Base-by-base conservation (phyloP, 441 rosid species). In the California macrophylla region DNA sequence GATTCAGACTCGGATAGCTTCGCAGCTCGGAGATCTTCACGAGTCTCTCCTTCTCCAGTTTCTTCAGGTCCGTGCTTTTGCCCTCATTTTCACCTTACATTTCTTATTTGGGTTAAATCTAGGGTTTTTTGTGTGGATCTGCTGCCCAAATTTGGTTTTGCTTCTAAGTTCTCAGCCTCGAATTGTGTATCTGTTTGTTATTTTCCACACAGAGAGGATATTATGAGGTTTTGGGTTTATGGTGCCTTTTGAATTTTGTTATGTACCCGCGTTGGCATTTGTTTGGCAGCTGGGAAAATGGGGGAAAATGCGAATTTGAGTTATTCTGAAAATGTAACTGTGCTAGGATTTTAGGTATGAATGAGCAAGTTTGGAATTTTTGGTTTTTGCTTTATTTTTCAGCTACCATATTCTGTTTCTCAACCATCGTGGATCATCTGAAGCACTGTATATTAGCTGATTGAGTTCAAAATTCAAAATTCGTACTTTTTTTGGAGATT, bases 281-380 rank as follows among this genome's bases (percentile, higher is more conserved):
- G 18, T 69, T 74, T 78, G 68, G 42, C 32, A 20, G 69, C 68
- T 47, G 67, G 67, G 63, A 56, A 65, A 73, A 72, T 56, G 13
- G 29, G 50, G 26, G 36, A 20, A 32, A 62, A 45, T 70, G 21
- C 40, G 25, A 28, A 30, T 60, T 66, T 6, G 47, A 40, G 69
- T 65, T 65, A 25, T 58, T 0, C 36, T 12, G 69, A 28, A 70
- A 67, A 3, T 67, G 21, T 16, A 13, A 16, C 13, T 23, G 29
- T 23, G 63, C n/a, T 2, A 2, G 26, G 3, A 1, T 23, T 23
- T 56, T 21, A 23, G 63, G 56, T 42, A 25, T 20, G 15, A 50
- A 40, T 66, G 24, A 64, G 70, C 62, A 28, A 42, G 45, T 56
- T 40, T 24, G 45, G 36, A 34, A 16, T 52, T 28, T 73, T 74